Evolutionary conservation across 2,329 filamentous ascomycete genomes (phyloP).

Genomic region (Penicillium sp.): DNA sequence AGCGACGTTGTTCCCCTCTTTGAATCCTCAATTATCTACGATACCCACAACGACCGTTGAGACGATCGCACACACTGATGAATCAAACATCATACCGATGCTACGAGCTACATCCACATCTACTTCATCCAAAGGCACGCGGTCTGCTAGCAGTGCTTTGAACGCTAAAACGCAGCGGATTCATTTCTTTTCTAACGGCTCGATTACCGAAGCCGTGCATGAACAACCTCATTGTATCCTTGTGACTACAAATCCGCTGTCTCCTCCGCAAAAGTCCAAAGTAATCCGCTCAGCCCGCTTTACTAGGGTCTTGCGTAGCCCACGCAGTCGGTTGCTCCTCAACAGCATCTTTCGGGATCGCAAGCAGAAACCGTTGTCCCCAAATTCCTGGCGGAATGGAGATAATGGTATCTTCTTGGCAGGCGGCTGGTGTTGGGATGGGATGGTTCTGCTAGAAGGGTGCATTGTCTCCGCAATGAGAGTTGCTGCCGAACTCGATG

Average conservation of each 20-base stretch:
- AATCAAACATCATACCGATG: slow-evolving; percentile 19
- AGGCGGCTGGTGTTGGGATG: slow-evolving; percentile 68
- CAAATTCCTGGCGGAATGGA: slow-evolving; percentile 56
- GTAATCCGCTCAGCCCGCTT: slow-evolving; percentile 55
- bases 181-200: slow-evolving; percentile 33
- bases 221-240: slow-evolving; percentile 56
- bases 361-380: background rate
- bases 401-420: slow-evolving; percentile 59
- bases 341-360: slow-evolving; percentile 48
- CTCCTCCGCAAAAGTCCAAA: slow-evolving; percentile 42
- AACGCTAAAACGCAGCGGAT: slow-evolving; percentile 35
- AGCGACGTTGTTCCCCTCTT: slow-evolving; percentile 52
- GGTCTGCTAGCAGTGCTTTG: slow-evolving; percentile 4
- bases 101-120: slow-evolving; percentile 10
- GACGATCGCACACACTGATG: slow-evolving; percentile 52
- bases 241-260: slow-evolving; percentile 58
- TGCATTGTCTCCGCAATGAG: slow-evolving; percentile 64
- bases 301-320: slow-evolving; percentile 57
- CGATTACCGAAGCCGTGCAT: slow-evolving; percentile 58
- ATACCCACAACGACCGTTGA: slow-evolving; percentile 57
- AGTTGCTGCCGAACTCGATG: slow-evolving; percentile 58
- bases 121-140: slow-evolving; percentile 2
- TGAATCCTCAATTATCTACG: slow-evolving; percentile 41
- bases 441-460: slow-evolving; percentile 66
- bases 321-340: slow-evolving; percentile 53